phyloP scores from a whole-genome alignment of 192 early-diverging fungal species.

The Gonapodya sp. region DNA sequence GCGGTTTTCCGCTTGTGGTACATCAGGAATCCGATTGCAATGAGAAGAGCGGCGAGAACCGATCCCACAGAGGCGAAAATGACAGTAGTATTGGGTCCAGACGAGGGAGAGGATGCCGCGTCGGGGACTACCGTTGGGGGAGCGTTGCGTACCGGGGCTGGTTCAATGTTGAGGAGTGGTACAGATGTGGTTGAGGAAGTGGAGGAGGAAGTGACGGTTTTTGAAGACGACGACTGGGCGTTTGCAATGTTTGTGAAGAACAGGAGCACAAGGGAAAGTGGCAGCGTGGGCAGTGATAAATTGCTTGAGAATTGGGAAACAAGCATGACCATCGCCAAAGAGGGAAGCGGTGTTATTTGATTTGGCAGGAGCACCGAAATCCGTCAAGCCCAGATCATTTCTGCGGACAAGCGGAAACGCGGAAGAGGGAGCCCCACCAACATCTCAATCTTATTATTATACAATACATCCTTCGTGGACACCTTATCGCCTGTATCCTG shows the following conservation, averaged over 20 bases:
- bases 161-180: not conserved
- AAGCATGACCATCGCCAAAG: no score
- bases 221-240: not conserved
- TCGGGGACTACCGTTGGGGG: not conserved
- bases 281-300: not conserved
- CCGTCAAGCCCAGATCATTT: no score
- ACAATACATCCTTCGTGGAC: no score
- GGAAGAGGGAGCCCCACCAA: constrained; percentile 94
- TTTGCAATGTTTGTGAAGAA: no score
- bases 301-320: not conserved
- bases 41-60: not conserved
- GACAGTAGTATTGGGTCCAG: not conserved
- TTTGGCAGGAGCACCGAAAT: no score
- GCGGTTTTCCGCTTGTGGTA: not conserved
- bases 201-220: not conserved
- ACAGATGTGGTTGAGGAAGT: not conserved
- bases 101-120: not conserved
- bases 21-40: not conserved
- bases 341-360: no score
- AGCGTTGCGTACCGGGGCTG: not conserved
- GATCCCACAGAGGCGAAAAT: not conserved
- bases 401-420: constrained; percentile 90
- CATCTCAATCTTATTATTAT: constrained; percentile 47
- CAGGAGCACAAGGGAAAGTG: not conserved
- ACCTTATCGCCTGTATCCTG: no score